phyloP scores from a whole-genome alignment of 441 rosid species.

The Eutrema salsugineum region DNA sequence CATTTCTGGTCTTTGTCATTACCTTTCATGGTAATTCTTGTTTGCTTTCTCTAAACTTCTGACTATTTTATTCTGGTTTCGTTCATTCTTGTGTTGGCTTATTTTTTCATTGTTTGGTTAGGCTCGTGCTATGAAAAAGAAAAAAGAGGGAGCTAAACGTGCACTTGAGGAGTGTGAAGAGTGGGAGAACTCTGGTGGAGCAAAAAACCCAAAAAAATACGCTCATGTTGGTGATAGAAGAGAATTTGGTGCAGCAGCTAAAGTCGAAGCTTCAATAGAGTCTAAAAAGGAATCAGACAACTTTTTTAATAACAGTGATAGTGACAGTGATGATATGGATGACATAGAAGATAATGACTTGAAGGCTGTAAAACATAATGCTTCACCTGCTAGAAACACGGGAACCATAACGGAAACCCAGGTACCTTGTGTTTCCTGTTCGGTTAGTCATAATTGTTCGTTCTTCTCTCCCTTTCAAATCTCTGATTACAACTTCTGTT shows the following conservation, averaged over 20 bases:
- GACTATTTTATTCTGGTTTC: no score
- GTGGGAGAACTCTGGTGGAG: slow-evolving; percentile 44
- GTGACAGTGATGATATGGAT: slow-evolving; percentile 59
- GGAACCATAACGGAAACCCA: slow-evolving; percentile 48
- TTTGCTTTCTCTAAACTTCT: background rate
- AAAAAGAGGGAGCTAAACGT: no score
- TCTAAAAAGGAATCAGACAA: slow-evolving; percentile 39
- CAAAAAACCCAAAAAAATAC: slow-evolving; percentile 35
- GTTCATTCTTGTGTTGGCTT: no score
- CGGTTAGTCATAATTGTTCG: background rate
- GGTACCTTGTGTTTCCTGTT: background rate
- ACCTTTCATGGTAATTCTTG: slow-evolving; percentile 84
- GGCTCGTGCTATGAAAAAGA: no score
- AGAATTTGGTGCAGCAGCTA: slow-evolving; percentile 63
- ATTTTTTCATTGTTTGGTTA: no score
- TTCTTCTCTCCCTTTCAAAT: slow-evolving; percentile 1
- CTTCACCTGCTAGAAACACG: slow-evolving; percentile 36
- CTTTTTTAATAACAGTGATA: slow-evolving; percentile 51
- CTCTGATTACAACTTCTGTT: background rate
- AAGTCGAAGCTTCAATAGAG: slow-evolving; percentile 38
- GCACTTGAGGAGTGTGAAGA: background rate
- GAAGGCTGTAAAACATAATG: slow-evolving; percentile 31
- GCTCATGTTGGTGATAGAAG: slow-evolving; percentile 61
- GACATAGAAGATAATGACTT: slow-evolving; percentile 37
- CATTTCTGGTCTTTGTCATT: slow-evolving; percentile 72